Base-by-base conservation (phyloP, 805 yeast species). In the Starmerella stigmatis region DNA sequence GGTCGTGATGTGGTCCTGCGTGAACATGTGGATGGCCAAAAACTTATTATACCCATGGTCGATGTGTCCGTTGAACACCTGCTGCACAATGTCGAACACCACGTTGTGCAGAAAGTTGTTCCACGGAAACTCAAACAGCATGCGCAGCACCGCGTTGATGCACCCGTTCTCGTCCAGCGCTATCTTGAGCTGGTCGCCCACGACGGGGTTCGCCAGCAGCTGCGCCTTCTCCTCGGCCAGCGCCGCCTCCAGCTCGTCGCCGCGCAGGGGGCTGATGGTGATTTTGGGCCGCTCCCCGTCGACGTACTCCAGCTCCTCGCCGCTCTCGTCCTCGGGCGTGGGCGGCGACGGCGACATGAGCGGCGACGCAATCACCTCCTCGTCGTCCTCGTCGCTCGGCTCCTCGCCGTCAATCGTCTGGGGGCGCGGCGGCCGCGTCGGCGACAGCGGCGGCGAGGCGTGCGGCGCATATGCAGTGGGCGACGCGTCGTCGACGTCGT, bases 91-190 rank as follows among this genome's bases (percentile, higher is more conserved):
- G 64, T 92, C 99, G 69, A 89, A 92, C 8, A 92, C 95, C 47
- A 92, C 98, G 59, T 89, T 92, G 64, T 92, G 98, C 69, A 92
- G 74, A 59, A 92, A 92, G 60, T 92, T 92, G 62, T 92, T 92
- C 97, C 97, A 92, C 6, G 97, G 96, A 63, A 79, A 86, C 49
- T 73, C 68, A 63, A 88, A 79, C 58, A 92, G 85, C 72, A 82
- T 77, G 22, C 72, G 64, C 21, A 86, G 65, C n/a, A 88, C 78
- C 19, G 76, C 73, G 17, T 75, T 66, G 26, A 88, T 70, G 47
- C 86, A 76, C 28, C 73, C 72, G 61, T 76, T 78, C 58, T 92
- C 96, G 48, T 78, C 74, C 19, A 92, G 67, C 44, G 84, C 79
- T 40, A 86, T 82, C 62, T 92, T 92, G 58, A 88, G 75, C 52